These are phyloP conservation scores for Cercospora zeina DNA, from an alignment of 2,329 filamentous ascomycete species.

Conservation along the genomic window DNA sequence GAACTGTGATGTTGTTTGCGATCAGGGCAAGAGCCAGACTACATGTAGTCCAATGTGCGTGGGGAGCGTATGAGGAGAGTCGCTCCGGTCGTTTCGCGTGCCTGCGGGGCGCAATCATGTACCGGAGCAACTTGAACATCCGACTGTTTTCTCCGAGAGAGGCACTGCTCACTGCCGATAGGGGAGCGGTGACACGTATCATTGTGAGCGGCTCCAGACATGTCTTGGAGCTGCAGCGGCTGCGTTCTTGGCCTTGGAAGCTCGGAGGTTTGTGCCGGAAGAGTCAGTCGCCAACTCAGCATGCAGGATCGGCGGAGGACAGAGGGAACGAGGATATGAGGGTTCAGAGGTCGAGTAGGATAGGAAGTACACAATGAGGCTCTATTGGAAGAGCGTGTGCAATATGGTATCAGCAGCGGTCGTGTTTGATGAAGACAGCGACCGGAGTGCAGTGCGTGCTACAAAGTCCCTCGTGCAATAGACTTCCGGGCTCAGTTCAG, in stretches of 20 bases:
- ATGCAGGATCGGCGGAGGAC: neutral
- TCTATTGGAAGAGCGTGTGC: too few relatives aligned
- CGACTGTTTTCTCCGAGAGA: neutral
- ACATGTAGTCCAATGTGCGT: too few relatives aligned
- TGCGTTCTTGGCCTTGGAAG: constrained; percentile 2
- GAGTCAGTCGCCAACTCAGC: neutral
- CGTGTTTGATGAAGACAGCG: neutral
- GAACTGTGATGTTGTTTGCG: neutral
- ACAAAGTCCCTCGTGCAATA: neutral
- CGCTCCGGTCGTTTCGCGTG: too few relatives aligned
- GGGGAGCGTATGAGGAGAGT: too few relatives aligned
- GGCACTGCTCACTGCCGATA: neutral
- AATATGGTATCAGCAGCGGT: neutral
- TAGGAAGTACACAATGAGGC: neutral
- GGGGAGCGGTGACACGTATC: neutral
- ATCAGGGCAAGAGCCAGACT: neutral
- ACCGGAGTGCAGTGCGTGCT: neutral
- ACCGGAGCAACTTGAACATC: neutral
- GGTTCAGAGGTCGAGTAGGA: neutral
- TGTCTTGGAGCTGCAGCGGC: neutral
- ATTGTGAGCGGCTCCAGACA: neutral
- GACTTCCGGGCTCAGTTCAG: neutral
- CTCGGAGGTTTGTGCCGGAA: neutral
- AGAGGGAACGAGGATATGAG: neutral
- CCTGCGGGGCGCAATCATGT: neutral